Base-by-base conservation (phyloP, 345 rosid genomes). In the Moricandia moricandioides region DNA sequence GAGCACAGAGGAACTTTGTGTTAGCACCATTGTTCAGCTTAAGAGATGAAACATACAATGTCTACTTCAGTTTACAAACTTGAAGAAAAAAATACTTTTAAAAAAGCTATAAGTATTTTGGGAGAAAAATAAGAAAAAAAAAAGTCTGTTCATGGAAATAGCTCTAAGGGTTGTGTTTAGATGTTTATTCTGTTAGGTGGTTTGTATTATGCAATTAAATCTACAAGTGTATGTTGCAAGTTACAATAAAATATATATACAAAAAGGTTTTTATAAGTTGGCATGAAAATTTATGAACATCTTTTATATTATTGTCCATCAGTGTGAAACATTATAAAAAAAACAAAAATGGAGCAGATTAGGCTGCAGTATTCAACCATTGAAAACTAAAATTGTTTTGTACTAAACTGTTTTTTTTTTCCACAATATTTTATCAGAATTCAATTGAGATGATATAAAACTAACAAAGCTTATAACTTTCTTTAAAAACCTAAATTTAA, bases 41-140 rank as follows among this genome's bases (percentile, higher is more conserved):
- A 18, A 84, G 84, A 68, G 99, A 95, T 79, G 99, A 95, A 80
- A 78, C 84, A 9, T 95, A 91, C 65, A 90, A 88, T 51, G 85
- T 84, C 75, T 90, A 95, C 79, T 95, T 92, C 85, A 71, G 86
- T 83, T 61, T 92, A 69, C 81, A 78, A 57, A 67, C 58, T 56
- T 88, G 76, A 79, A 59, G 67, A 24, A 56, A 64, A 11, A 1
- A 54, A 58, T 13, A 55, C 18, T 63, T 54, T 1, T 24, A 45
- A 26, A 61, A 9, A 58, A 26, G 29, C 30, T 26, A 17, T 40
- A 14, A 69, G 45, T 17, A 69, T 5, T 69, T 6, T 62, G 30
- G 70, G 27, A 14, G 55, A 8, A 70, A 62, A 26, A 67, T 24
- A 64, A 16, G 37, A 54, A 34, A 29, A 27, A 11, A 65, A 67